These are phyloP conservation scores for Endogone sp. DNA, from an alignment of 192 early-diverging fungal genomes.

Conservation along the genomic window DNA sequence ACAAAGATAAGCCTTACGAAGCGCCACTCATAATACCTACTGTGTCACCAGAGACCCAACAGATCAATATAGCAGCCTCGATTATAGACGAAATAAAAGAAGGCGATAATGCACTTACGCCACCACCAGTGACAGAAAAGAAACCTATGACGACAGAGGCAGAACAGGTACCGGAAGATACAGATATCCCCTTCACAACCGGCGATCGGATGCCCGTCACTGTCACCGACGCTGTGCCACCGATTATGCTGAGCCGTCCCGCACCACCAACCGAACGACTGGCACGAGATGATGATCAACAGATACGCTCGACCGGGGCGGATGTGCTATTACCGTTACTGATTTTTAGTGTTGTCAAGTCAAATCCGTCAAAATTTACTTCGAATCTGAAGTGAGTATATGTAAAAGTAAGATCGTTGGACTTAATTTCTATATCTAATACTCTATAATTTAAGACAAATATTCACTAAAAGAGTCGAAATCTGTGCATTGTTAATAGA, in stretches of 20 bases:
- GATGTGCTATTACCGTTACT: constrained; percentile 66
- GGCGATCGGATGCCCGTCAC: too few species aligned
- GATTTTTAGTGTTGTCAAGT: constrained; percentile 63
- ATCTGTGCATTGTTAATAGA: not conserved
- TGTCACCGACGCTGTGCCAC: not conserved
- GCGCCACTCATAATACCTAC: not conserved
- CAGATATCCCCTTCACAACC: too few species aligned
- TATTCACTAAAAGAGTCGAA: too few species aligned
- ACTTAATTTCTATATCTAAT: too few species aligned
- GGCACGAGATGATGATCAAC: constrained; percentile 3
- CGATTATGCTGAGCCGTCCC: not conserved
- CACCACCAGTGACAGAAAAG: not conserved
- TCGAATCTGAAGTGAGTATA: constrained; percentile 55
- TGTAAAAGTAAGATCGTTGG: not conserved
- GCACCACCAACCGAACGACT: constrained; percentile 1
- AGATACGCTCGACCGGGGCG: constrained; percentile 31
- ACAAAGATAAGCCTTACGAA: not conserved
- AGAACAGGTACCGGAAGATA: not conserved
- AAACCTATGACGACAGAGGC: not conserved
- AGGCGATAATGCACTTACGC: not conserved
- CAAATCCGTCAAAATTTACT: constrained; percentile 63
- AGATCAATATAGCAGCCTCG: not conserved
- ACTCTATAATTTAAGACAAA: too few species aligned
- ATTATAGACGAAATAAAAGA: not conserved
- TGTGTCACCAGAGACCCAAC: not conserved